Base-by-base conservation (phyloP, 257 asterid species). In the Solanum infundibuliforme region DNA sequence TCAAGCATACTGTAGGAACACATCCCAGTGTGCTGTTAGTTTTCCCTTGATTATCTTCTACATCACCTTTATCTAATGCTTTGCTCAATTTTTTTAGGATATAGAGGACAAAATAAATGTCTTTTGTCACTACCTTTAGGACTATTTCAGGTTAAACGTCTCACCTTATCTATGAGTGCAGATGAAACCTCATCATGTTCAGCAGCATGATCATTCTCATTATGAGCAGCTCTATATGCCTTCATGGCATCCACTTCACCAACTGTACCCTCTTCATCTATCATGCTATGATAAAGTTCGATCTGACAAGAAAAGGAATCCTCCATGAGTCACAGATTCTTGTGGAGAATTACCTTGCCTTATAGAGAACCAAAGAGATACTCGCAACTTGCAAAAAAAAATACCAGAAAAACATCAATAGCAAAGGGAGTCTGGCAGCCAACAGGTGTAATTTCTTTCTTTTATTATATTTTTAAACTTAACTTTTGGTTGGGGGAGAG, bases 161-260 rank as follows among this genome's bases (percentile, higher is more conserved):
- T 91, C 91, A 94, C 98, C 98, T 94, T 94, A 90, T 97, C 95
- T 90, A 93, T 94, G 86, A 97, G 99, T 48, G 98, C 99, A 62
- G 98, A 92, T 66, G 99, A 96, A 86, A 94, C 97, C 89, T 92
- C 89, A 88, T 95, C 93, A 43, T 95, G 96, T 46, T 93, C 89
- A 90, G 92, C 89, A 91, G 65, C 91, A 91, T 86, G 85, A 86
- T 93, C 98, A 91, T 91, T 92, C 88, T 95, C 98, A 90, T 91
- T 95, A 86, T 95, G 92, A 88, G 99, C 99, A 83, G 96, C 99
- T 92, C 82, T 92, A 87, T 97, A 97, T 41, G 99, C 98, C 90
- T 91, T 92, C 90, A 84, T 93, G 87, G 98, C 99, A 72, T 90
- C 98, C 88, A 86, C 95, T 91, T 94, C 97, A 73, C 93, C 95